Base-by-base conservation (phyloP, 352 stramenopile genomes). In the Pythium myriotylum region DNA sequence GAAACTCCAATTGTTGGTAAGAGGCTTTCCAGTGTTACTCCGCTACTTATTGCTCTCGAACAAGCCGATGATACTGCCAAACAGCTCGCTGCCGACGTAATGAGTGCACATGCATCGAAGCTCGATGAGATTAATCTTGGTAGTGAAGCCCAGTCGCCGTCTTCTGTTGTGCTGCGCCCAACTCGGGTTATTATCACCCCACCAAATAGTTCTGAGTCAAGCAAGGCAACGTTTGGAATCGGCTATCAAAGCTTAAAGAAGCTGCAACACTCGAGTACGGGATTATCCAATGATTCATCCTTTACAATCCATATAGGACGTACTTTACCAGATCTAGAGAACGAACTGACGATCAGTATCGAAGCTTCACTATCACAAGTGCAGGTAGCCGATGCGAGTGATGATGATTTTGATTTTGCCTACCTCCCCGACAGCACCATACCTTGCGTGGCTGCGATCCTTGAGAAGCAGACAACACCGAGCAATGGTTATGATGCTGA, bases 211-310 rank as follows among this genome's bases (percentile, higher is more conserved):
- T 39, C 64, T 9, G 64, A 72, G n/a, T 69, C 59, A 6, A 60
- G 41, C 19, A 65, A 64, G 7, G 43, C 50, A 8, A 65, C 37
- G 19, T 91, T 91, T 56, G 82, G 79, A 0, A 91, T 91, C 58
- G 69, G 70, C 3, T 91, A 91, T 49, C 74, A 84, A 37, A 88
- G 63, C 46, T 14, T 81, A 41, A 57, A 65, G 14, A 88, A 76
- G 59, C 75, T 72, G 14, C 53, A 4, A 48, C 62, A 16, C 35
- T 6, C 4, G 14, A 7, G 27, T 19, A 14, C 7, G 0, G 27
- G n/a, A 40, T 10, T 61, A 10, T 10, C 10, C 5, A 35, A 35
- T 35, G 29, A n/a, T n/a, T n/a, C 29, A 35, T 10, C 29, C 5
- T 35, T 65, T 37, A 68, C 69, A 0, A 32, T 91, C 3, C 27